Conservation (phyloP, 2,329 filamentous ascomycete species). For the Ceratocystis smalleyi region DNA sequence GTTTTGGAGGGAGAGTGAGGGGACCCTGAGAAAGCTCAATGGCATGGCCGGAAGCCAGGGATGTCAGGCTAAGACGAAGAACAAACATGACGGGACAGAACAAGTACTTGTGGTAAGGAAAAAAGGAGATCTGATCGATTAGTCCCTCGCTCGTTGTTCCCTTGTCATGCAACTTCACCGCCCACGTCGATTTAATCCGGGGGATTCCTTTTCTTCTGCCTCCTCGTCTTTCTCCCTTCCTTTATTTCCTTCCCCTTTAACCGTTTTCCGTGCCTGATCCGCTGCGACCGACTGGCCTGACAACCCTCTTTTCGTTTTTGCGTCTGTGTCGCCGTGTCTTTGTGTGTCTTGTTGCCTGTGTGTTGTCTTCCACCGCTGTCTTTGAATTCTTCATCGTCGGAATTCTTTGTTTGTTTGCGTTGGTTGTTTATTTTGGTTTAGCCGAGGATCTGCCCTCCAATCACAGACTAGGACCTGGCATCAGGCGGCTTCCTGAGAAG, state of each 20-base stretch:
- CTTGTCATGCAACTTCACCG: conserved; percentile 7
- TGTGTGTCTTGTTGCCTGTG: not conserved
- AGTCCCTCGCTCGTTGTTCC: not conserved
- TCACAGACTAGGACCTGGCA: not conserved
- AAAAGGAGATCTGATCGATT: no score
- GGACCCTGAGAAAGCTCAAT: not conserved
- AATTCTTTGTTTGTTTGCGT: not conserved
- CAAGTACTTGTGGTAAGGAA: no score
- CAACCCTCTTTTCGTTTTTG: not conserved
- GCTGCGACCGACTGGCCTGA: not conserved
- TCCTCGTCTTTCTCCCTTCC: not conserved
- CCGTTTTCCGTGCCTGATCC: not conserved
- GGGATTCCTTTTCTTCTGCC: not conserved
- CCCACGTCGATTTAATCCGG: not conserved
- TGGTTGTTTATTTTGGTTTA: not conserved
- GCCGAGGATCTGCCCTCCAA: not conserved
- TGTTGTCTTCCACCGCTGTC: not conserved
- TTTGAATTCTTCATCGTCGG: not conserved
- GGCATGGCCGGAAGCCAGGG: not conserved
- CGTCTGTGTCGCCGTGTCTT: not conserved
- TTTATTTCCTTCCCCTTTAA: not conserved
- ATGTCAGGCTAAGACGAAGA: no score
- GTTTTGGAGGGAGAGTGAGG: not conserved
- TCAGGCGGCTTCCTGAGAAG: no score
- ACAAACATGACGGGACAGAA: no score